Evolutionary conservation across 176 grass and related monocot genomes (phyloP).

Genomic region (Typha latifolia): DNA sequence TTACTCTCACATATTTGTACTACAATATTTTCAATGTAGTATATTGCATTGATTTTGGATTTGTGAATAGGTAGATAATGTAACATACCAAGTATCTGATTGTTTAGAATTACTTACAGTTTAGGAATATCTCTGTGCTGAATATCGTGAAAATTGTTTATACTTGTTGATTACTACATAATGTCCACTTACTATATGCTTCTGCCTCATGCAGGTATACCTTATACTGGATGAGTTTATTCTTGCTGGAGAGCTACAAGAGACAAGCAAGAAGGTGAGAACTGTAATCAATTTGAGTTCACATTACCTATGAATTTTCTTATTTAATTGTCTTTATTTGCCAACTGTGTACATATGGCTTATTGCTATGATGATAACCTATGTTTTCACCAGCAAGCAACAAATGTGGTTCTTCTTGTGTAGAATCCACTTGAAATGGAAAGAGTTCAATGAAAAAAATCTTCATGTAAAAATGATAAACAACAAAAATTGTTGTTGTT

Average conservation of each 20-base stretch:
- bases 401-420: no score
- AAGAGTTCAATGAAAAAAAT: no score
- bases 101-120: not conserved
- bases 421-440: no score
- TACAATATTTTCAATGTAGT: no score
- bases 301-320: conserved; percentile 5
- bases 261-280: conserved; percentile 92
- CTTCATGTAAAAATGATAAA: no score
- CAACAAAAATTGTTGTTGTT: no score
- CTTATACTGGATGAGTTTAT: conserved; percentile 99
- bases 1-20: no score
- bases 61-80: no score
- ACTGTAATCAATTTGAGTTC: not conserved
- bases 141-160: not conserved
- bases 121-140: not conserved
- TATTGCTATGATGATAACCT: not conserved
- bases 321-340: not conserved
- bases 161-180: not conserved
- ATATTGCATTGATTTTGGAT: no score
- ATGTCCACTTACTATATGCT: not conserved
- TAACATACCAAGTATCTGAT: no score
- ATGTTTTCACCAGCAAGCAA: not conserved
- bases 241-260: conserved; percentile 97
- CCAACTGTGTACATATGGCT: not conserved
- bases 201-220: conserved; percentile 60